Percentiles rank a stretch among this genome's conserved stretches.
Evolutionary conservation across 495 filamentous ascomycete genomes (phyloP).

Genomic region (Aspergillus homomorphus): DNA sequence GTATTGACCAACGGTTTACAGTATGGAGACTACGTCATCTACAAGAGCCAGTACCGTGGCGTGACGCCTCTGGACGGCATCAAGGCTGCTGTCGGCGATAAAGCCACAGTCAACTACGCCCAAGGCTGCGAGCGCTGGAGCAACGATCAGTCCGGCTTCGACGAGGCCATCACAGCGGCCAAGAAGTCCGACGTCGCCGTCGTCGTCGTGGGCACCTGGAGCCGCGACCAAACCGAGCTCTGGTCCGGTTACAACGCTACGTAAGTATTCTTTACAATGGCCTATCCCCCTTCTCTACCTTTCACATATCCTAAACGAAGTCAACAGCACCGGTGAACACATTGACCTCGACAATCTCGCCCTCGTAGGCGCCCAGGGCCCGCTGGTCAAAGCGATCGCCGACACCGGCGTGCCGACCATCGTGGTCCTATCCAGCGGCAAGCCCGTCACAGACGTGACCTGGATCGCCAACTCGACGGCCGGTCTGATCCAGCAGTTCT

Average conservation of each 20-base stretch:
- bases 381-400: conserved; percentile 60
- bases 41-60: conserved; percentile 56
- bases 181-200: conserved; percentile 66
- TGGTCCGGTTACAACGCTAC: conserved; percentile 67
- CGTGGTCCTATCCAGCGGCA: conserved; percentile 66
- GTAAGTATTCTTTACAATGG: conserved; percentile 25
- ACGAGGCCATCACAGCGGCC: conserved; percentile 59
- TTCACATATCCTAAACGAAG: neutral
- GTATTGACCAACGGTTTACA: conserved; percentile 18
- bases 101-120: conserved; percentile 56
- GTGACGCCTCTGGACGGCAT: conserved; percentile 67
- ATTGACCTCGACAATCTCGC: conserved; percentile 59
- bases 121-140: conserved; percentile 73
- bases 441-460: conserved; percentile 61
- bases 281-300: neutral
- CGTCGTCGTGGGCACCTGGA: conserved; percentile 71
- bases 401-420: conserved; percentile 64
- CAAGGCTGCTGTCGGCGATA: conserved; percentile 52
- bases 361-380: conserved; percentile 67
- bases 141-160: conserved; percentile 59
- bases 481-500: conserved; percentile 68
- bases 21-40: conserved; percentile 68
- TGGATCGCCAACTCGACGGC: conserved; percentile 61
- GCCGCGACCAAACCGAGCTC: conserved; percentile 64
- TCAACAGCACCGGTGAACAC: conserved; percentile 62